These are phyloP conservation scores for Colletotrichum euphorbiae DNA, from an alignment of 2,329 filamentous ascomycete genomes.

Conservation along the genomic window DNA sequence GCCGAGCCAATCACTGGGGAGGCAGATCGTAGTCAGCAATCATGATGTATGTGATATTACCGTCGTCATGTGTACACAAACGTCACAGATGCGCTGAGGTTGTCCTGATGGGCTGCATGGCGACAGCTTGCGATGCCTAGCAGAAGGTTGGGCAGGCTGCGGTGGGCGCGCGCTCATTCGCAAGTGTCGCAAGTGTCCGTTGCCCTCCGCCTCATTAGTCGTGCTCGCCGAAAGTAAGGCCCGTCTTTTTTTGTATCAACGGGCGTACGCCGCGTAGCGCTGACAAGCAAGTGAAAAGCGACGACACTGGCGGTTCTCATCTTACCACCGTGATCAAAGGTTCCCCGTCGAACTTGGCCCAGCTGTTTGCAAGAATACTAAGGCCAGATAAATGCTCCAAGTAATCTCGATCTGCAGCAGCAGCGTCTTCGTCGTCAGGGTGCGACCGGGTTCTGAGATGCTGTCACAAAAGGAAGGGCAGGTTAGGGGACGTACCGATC, in stretches of 20 bases:
- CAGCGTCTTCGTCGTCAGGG: constrained; percentile 15
- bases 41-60: too few species aligned
- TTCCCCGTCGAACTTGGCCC: background rate
- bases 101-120: background rate
- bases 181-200: background rate
- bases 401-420: background rate
- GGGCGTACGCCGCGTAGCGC: background rate
- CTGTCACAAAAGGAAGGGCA: background rate
- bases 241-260: constrained; percentile 12
- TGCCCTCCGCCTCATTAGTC: constrained; percentile 14
- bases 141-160: too few species aligned
- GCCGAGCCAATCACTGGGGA: background rate
- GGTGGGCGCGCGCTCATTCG: constrained; percentile 5
- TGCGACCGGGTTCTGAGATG: constrained; percentile 7
- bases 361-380: background rate
- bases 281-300: background rate
- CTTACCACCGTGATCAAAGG: too few species aligned
- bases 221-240: constrained; percentile 8
- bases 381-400: background rate
- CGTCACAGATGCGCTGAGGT: background rate
- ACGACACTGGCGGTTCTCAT: background rate
- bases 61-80: background rate
- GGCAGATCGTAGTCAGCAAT: too few species aligned
- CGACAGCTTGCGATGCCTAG: too few species aligned
- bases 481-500: background rate